These are phyloP conservation scores for Marasmius tenuissimus DNA, from an alignment of 1,284 basidiomycete species.

Conservation along the genomic window DNA sequence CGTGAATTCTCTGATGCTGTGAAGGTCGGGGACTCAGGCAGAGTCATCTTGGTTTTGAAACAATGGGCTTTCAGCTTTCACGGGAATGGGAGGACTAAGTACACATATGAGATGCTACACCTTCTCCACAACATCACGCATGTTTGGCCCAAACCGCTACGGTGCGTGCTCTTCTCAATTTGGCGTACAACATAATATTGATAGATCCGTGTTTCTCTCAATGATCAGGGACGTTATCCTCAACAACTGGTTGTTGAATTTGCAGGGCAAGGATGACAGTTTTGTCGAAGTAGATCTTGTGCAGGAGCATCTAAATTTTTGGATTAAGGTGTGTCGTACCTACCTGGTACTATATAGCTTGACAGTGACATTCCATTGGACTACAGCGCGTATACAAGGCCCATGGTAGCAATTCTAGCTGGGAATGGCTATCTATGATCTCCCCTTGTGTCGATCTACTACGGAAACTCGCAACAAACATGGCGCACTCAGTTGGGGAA, in stretches of 20 bases:
- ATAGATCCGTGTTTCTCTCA: not conserved
- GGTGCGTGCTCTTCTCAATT: conserved; percentile 20
- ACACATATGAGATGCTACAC: conserved; percentile 38
- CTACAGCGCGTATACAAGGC: conserved; percentile 28
- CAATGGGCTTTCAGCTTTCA: conserved; percentile 29
- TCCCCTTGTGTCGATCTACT: conserved; percentile 35
- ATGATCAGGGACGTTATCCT: conserved; percentile 27
- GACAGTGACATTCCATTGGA: too few species aligned
- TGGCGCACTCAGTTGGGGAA: conserved; percentile 28
- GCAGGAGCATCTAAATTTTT: conserved; percentile 42
- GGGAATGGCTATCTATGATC: conserved; percentile 39
- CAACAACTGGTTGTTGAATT: conserved; percentile 40
- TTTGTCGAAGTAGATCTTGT: conserved; percentile 37
- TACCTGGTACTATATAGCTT: too few species aligned
- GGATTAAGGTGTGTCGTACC: conserved; percentile 28
- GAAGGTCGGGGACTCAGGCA: conserved; percentile 34
- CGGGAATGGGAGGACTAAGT: conserved; percentile 34
- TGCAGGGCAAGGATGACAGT: conserved; percentile 27
- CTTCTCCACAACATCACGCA: conserved; percentile 36
- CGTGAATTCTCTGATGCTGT: conserved; percentile 35
- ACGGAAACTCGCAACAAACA: conserved; percentile 26
- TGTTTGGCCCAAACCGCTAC: conserved; percentile 34
- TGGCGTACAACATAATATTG: not conserved
- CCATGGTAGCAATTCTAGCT: conserved; percentile 34
- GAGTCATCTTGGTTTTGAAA: conserved; percentile 32